These are phyloP conservation scores for Pseudogymnoascus sp. DNA, from an alignment of 2,329 filamentous ascomycete genomes.

Conservation along the genomic window DNA sequence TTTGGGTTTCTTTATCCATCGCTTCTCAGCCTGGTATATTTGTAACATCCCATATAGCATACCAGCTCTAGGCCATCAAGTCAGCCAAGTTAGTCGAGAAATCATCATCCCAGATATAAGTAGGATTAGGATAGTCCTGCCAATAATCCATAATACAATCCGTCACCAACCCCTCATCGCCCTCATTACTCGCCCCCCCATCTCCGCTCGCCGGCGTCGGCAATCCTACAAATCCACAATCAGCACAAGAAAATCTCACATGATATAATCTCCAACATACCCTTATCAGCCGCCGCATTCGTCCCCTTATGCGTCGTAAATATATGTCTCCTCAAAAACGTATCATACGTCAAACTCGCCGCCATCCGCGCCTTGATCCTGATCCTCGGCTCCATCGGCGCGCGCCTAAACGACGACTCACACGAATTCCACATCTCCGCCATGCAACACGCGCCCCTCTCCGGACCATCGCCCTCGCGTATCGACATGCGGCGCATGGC, in stretches of 20 bases:
- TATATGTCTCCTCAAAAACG: not conserved
- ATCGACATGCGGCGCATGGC: not conserved
- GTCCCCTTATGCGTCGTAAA: not conserved
- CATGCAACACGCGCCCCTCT: constrained; percentile 9
- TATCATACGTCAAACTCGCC: constrained; percentile 7
- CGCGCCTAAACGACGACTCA: not conserved
- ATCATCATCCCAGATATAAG: not conserved
- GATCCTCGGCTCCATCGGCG: not conserved
- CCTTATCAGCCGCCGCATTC: not conserved
- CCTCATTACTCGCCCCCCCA: not conserved
- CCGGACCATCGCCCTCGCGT: constrained; percentile 9
- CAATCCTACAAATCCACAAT: not conserved
- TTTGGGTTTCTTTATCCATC: not conserved
- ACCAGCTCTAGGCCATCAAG: not conserved
- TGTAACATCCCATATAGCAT: not conserved
- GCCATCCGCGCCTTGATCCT: not conserved
- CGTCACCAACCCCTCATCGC: not conserved
- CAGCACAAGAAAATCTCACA: not conserved
- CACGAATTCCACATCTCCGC: constrained; percentile 11
- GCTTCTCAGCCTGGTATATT: too few relatives aligned
- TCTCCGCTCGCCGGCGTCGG: not conserved
- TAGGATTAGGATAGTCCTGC: not conserved
- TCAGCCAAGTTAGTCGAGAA: not conserved
- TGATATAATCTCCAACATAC: not conserved
- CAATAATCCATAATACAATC: constrained; percentile 1